Evolutionary conservation across 805 yeast species (phyloP).

Genomic region (Sugiyamaella valdiviana): DNA sequence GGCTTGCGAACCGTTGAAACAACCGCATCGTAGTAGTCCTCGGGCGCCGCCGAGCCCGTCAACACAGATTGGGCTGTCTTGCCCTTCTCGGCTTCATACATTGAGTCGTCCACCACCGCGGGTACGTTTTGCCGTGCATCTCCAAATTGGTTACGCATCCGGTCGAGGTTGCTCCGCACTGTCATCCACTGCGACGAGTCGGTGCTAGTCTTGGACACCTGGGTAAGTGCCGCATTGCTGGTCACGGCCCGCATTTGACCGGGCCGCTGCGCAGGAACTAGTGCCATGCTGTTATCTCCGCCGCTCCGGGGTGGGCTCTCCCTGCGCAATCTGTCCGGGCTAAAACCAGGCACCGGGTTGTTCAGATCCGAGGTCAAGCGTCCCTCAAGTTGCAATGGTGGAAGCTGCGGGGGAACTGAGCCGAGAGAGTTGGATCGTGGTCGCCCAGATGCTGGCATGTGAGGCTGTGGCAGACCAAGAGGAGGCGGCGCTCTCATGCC

Average conservation of each 20-base stretch:
- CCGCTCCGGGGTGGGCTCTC: not conserved
- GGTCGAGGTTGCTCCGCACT: conserved; percentile 16
- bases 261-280: not conserved
- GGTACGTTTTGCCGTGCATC: conserved; percentile 1
- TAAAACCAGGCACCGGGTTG: not conserved
- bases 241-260: not conserved
- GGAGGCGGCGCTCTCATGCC: not conserved
- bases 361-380: too few species aligned
- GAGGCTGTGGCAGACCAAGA: not conserved
- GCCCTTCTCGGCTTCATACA: conserved; percentile 2
- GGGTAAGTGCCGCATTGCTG: not conserved
- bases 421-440: not conserved
- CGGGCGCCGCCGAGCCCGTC: conserved; percentile 13
- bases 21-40: conserved; percentile 17
- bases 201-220: not conserved
- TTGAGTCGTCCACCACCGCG: conserved; percentile 3
- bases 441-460: not conserved
- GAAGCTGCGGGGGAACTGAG: not conserved
- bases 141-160: conserved; percentile 12
- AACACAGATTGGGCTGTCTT: conserved; percentile 14
- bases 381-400: not conserved
- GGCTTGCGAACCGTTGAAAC: conserved; percentile 18
- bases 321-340: not conserved
- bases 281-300: not conserved
- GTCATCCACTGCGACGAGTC: conserved; percentile 16